phyloP scores from a whole-genome alignment of 228 moss, liverwort and hornwort genomes.

The Sphagnum fallax region DNA sequence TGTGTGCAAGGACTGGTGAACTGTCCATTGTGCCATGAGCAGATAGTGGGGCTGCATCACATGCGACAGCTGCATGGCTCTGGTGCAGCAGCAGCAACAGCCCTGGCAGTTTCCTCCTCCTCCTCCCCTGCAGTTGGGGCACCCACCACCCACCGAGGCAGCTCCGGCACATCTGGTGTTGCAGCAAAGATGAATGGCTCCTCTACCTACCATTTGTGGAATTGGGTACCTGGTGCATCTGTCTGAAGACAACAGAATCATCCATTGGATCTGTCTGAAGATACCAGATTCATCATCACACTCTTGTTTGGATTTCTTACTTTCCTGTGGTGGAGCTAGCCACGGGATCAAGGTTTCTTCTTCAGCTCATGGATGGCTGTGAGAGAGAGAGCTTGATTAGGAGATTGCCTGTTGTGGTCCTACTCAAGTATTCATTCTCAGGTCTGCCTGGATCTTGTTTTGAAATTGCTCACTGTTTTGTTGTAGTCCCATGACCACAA shows the following conservation, averaged over 20 bases:
- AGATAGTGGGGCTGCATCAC: slow-evolving; percentile 52
- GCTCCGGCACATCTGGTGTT: slow-evolving; percentile 2
- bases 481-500: too few relatives aligned
- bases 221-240: slow-evolving; percentile 62
- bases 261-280: too few relatives aligned
- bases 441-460: too few relatives aligned
- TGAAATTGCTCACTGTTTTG: too few relatives aligned
- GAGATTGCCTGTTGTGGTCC: too few relatives aligned
- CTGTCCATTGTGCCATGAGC: slow-evolving; percentile 62
- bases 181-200: slow-evolving; percentile 48
- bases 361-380: too few relatives aligned
- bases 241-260: slow-evolving; percentile 14
- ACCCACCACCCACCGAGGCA: slow-evolving; percentile 21
- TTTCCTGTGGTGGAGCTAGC: too few relatives aligned
- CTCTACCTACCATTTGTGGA: slow-evolving; percentile 56
- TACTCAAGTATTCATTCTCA: too few relatives aligned
- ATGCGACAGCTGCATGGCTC: slow-evolving; percentile 2
- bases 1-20: slow-evolving; percentile 56
- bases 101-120: background rate
- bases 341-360: too few relatives aligned
- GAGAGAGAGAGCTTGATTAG: too few relatives aligned
- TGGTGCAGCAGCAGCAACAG: slow-evolving; percentile 10
- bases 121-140: slow-evolving; percentile 6
- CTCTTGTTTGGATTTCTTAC: too few relatives aligned
- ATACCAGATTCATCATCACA: too few relatives aligned